Evolutionary conservation across 169 alveolate genomes (phyloP).

Genomic region (Plasmodium ovale): DNA sequence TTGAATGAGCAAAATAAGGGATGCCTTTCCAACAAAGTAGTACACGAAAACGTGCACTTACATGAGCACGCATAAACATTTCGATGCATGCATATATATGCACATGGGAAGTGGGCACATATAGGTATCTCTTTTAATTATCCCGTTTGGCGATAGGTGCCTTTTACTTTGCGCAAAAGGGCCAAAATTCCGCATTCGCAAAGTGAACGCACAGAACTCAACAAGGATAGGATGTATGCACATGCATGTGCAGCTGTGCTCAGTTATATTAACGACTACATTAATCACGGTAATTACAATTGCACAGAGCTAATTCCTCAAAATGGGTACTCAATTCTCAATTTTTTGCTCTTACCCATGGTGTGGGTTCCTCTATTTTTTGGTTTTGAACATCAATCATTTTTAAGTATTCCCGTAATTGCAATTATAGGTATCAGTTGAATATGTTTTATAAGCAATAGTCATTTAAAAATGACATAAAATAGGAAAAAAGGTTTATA

Average conservation of each 20-base stretch:
- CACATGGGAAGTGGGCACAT: too few species aligned
- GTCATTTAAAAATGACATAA: not conserved
- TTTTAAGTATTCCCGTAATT: not conserved
- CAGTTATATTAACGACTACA: too few species aligned
- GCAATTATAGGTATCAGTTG: not conserved
- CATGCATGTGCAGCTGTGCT: not conserved
- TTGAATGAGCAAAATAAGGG: not conserved
- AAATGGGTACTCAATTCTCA: not conserved
- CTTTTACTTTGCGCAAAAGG: too few species aligned
- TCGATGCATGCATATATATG: not conserved
- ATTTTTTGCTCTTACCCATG: constrained; percentile 49
- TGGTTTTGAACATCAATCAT: constrained; percentile 47
- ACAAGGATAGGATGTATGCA: too few species aligned
- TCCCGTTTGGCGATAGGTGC: too few species aligned
- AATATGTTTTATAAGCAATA: not conserved
- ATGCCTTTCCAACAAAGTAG: too few species aligned
- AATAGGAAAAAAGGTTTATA: not conserved
- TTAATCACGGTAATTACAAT: not conserved
- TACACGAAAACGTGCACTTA: too few species aligned
- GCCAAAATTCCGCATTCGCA: too few species aligned
- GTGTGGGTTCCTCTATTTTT: constrained; percentile 49
- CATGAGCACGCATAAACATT: not conserved
- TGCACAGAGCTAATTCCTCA: not conserved
- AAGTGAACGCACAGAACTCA: too few species aligned
- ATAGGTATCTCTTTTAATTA: too few species aligned